These are phyloP conservation scores for Ogataea allantospora DNA, from an alignment of 805 yeast species.

Conservation along the genomic window DNA sequence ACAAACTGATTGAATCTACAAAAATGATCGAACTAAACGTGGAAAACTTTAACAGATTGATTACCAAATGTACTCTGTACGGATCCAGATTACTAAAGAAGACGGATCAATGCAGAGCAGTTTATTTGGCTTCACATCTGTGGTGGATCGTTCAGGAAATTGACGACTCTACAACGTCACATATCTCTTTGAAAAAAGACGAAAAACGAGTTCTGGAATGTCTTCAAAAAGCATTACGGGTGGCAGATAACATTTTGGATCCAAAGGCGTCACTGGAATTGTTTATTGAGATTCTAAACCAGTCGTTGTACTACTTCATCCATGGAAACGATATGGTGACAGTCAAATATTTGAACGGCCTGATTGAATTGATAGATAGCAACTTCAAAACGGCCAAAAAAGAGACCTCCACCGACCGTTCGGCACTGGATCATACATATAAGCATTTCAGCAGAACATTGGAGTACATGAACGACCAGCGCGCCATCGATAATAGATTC, in stretches of 20 bases:
- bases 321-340: slow-evolving; percentile 75
- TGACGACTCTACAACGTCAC: slow-evolving; percentile 25
- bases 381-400: slow-evolving; percentile 44
- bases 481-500: slow-evolving; percentile 67
- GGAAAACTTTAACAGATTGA: slow-evolving; percentile 77
- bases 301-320: slow-evolving; percentile 80
- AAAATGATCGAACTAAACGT: slow-evolving; percentile 36
- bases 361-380: slow-evolving; percentile 76
- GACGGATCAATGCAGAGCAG: slow-evolving; percentile 93
- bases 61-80: slow-evolving; percentile 80
- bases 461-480: slow-evolving; percentile 66
- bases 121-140: slow-evolving; percentile 80
- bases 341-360: slow-evolving; percentile 74
- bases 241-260: slow-evolving; percentile 95
- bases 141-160: slow-evolving; percentile 84
- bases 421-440: slow-evolving; percentile 36
- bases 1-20: slow-evolving; percentile 42
- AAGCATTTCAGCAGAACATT: slow-evolving; percentile 71
- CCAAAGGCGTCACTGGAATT: slow-evolving; percentile 68
- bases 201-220: slow-evolving; percentile 85
- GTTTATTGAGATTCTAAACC: slow-evolving; percentile 85
- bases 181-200: slow-evolving; percentile 36
- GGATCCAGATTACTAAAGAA: slow-evolving; percentile 87
- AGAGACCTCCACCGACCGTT: slow-evolving; percentile 17
- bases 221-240: slow-evolving; percentile 80